Base-by-base conservation (phyloP, 257 asterid genomes). In the Anisodus tanguticus region DNA sequence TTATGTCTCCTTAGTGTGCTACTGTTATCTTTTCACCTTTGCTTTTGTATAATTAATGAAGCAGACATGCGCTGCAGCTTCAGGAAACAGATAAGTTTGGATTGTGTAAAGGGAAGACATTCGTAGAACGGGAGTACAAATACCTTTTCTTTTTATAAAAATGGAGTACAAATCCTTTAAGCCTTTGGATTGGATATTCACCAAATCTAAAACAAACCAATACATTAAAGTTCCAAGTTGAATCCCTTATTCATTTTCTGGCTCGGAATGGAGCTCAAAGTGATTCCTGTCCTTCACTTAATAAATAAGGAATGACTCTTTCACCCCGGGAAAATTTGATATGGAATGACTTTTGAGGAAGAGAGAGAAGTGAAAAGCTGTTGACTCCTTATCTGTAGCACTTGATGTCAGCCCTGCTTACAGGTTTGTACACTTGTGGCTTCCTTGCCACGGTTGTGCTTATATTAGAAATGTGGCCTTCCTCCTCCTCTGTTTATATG, bases 141-240 rank as follows among this genome's bases (percentile, higher is more conserved):
- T 49, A 49, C 55, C 51, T 8, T 9, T 49, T 49, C 55, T 49
- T 49, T 41, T 49, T 49, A 49, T 49, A 49, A 49, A 49, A 7
- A 55, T 41, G 9, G 39, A 19, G 80, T 5, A 19, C 41, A 47
- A 6, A 19, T 72, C 59, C 60, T 72, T 72, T 72, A 72, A 72
- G 57, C 41, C 45, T 47, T 72, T 47, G 13, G 41, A 22, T 72
- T 47, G 80, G 41, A 72, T 72, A 19, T 72, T 72, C 80, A 72
- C 39, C n/a, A 72, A 47, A 72, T 6, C 39, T 45, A 72, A 72
- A 47, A 19, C 59, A 6, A 43, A 19, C n/a, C 60, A 10, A 47
- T 47, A 19, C 41, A 72, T 72, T 19, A 10, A 47, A 72, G 11
- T 47, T 72, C n/a, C 10, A 3, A 59, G 66, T 57, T 51, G 39